Conservation (phyloP, 225 moss, liverwort and hornwort species). For the Thuidium tamariscinum region DNA sequence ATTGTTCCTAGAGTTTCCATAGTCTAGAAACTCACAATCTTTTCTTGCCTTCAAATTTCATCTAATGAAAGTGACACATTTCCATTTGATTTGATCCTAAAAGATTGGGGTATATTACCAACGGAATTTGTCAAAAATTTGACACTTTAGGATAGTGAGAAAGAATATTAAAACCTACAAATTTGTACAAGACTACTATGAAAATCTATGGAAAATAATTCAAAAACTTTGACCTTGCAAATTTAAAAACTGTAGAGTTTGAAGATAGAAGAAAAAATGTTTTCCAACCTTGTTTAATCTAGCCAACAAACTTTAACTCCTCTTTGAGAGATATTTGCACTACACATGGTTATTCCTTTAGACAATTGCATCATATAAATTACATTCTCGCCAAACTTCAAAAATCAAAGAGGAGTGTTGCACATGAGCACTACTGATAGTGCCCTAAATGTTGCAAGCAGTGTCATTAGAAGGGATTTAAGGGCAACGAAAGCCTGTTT, state of each 20-base stretch:
- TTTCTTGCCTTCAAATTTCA: no score
- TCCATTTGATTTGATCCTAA: not conserved
- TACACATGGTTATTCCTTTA: not conserved
- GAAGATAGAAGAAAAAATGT: no score
- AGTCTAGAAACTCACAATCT: no score
- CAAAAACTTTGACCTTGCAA: no score
- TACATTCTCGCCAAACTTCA: not conserved
- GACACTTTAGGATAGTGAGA: not conserved
- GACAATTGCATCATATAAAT: accelerated
- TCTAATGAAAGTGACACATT: not conserved
- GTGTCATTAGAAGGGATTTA: no score
- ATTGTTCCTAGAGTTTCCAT: no score
- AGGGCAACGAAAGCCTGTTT: no score
- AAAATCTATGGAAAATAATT: not conserved
- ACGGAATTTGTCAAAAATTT: not conserved
- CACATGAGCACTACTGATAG: accelerated
- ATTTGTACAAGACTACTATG: not conserved
- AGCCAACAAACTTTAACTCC: no score
- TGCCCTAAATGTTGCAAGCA: not conserved
- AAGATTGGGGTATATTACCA: accelerated
- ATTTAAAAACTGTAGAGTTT: no score
- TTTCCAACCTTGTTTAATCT: no score
- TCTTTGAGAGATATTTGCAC: no score
- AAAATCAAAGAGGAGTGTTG: not conserved
- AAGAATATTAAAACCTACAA: not conserved